Conservation (phyloP, 495 filamentous ascomycete genomes). For the Terfezia claveryi region DNA sequence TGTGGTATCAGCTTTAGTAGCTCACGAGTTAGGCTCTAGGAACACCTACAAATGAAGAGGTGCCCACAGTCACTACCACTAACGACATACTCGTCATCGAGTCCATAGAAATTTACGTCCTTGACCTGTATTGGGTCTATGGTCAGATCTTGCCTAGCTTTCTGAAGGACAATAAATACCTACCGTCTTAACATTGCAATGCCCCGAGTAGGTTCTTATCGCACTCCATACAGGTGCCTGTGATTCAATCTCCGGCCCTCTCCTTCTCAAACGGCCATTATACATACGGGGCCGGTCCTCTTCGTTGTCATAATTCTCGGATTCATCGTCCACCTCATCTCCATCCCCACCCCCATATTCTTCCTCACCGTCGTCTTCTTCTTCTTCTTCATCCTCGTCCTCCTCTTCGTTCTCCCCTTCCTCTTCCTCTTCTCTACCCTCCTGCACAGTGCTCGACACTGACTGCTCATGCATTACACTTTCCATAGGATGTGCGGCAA, state of each 20-base stretch:
- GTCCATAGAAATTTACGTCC: slow-evolving; percentile 50
- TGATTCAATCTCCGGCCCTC: slow-evolving; percentile 27
- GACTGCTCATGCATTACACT: too few relatives aligned
- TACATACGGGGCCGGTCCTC: slow-evolving; percentile 22
- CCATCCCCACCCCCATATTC: slow-evolving; percentile 15
- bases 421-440: slow-evolving; percentile 12
- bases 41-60: slow-evolving; percentile 37
- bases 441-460: slow-evolving; percentile 8
- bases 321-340: slow-evolving; percentile 17
- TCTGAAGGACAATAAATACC: too few relatives aligned
- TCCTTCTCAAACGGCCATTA: slow-evolving; percentile 21
- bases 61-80: slow-evolving; percentile 48
- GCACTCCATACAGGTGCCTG: slow-evolving; percentile 36
- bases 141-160: too few relatives aligned
- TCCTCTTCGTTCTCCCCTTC: slow-evolving; percentile 20
- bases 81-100: slow-evolving; percentile 55
- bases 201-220: slow-evolving; percentile 38
- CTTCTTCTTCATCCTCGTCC: slow-evolving; percentile 14
- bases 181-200: slow-evolving; percentile 25
- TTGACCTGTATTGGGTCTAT: slow-evolving; percentile 27
- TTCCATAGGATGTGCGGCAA: too few relatives aligned
- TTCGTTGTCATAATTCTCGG: slow-evolving; percentile 12
- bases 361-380: slow-evolving; percentile 18
- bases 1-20: too few relatives aligned
- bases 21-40: not conserved